A percentile compares a stretch with the other conserved stretches of the same genome.
Evolutionary conservation across 2,329 filamentous ascomycete genomes (phyloP).

Genomic region (Trichoderma afroharzianum): DNA sequence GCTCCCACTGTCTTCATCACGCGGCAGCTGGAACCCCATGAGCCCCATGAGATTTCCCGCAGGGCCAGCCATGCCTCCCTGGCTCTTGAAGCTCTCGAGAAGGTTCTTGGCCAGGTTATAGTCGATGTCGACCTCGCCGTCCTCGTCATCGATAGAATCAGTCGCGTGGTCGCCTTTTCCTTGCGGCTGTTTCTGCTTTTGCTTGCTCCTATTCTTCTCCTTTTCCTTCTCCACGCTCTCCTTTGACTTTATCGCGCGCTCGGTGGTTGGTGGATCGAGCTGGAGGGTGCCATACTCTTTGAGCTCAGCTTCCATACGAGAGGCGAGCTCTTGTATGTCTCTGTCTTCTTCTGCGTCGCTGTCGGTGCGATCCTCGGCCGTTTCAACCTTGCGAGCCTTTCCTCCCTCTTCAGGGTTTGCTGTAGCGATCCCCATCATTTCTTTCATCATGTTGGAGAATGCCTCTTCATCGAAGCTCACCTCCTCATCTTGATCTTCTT

Average conservation of each 20-base stretch:
- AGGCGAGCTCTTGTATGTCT: constrained; percentile 62
- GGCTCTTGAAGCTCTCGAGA: constrained; percentile 87
- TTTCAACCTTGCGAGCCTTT: neutral
- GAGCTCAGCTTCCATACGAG: constrained; percentile 70
- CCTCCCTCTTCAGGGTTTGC: neutral
- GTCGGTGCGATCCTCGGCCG: constrained; percentile 20
- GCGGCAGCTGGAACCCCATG: constrained; percentile 78
- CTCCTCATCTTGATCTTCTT: constrained; percentile 45
- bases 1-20: constrained; percentile 59
- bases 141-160: constrained; percentile 13
- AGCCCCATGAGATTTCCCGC: constrained; percentile 82
- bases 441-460: constrained; percentile 82
- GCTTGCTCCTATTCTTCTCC: neutral
- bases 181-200: neutral
- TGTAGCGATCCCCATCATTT: constrained; percentile 73
- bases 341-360: constrained; percentile 49
- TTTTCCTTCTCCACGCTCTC: constrained; percentile 4
- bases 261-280: constrained; percentile 36
- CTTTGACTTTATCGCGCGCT: neutral
- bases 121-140: constrained; percentile 70
- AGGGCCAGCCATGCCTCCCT: constrained; percentile 80
- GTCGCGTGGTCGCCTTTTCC: constrained; percentile 28
- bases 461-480: constrained; percentile 80
- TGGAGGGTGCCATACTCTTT: constrained; percentile 64
- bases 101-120: constrained; percentile 87